phyloP scores from a whole-genome alignment of 2,329 filamentous ascomycete species.

The Sporothrix inflata region DNA sequence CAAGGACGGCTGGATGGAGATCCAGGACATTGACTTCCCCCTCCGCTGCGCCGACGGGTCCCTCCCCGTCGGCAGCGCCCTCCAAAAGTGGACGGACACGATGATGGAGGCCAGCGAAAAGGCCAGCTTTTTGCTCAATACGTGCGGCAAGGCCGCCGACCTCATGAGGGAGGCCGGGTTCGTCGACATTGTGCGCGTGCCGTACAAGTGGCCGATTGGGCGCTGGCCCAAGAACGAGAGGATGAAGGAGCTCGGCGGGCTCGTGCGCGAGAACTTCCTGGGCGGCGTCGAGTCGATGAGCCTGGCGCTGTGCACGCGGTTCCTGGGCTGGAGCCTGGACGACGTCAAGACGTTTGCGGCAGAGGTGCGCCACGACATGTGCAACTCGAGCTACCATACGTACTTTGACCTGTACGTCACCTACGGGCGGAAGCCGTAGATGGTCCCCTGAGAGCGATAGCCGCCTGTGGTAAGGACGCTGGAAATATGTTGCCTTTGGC shows the following conservation, averaged over 20 bases:
- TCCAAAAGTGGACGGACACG: slow-evolving; percentile 39
- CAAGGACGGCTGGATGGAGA: slow-evolving; percentile 36
- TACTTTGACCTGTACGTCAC: slow-evolving; percentile 39
- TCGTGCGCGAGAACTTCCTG: slow-evolving; percentile 41
- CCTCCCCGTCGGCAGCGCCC: slow-evolving; percentile 35
- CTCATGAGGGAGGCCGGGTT: slow-evolving; percentile 42
- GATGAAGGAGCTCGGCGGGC: slow-evolving; percentile 44
- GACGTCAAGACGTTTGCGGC: slow-evolving; percentile 38
- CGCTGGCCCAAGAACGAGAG: slow-evolving; percentile 43
- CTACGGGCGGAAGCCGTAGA: slow-evolving; percentile 38
- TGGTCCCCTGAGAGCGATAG: neutral
- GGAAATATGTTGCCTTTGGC: neutral
- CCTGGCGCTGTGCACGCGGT: slow-evolving; percentile 44
- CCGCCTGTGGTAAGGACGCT: neutral
- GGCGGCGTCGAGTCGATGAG: slow-evolving; percentile 43
- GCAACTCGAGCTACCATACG: slow-evolving; percentile 38
- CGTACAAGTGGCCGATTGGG: slow-evolving; percentile 45
- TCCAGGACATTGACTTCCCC: slow-evolving; percentile 41
- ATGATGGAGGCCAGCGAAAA: slow-evolving; percentile 40
- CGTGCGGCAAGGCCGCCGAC: slow-evolving; percentile 39
- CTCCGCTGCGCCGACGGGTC: slow-evolving; percentile 40
- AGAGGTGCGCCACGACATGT: slow-evolving; percentile 37
- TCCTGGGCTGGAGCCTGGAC: slow-evolving; percentile 43
- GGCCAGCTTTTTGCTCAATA: slow-evolving; percentile 38
- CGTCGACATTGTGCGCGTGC: slow-evolving; percentile 40